Conservation (phyloP, 305 asterid genomes). For the Plantago coronopus region DNA sequence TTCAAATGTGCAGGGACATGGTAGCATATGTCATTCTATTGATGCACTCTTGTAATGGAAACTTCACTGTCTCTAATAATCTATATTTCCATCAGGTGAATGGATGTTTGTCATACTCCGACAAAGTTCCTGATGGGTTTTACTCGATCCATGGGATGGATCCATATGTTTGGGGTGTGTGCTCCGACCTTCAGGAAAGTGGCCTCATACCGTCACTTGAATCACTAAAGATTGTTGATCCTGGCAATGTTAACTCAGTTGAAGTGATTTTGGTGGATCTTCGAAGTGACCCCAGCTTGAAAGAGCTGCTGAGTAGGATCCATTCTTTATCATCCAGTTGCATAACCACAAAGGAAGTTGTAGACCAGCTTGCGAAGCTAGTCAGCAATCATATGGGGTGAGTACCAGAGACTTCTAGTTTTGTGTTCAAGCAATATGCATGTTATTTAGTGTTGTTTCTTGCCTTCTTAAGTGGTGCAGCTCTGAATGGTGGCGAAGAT, state of each 20-base stretch:
- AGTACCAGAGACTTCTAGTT: slow-evolving; percentile 33
- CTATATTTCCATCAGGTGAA: slow-evolving; percentile 58
- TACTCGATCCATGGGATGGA: slow-evolving; percentile 89
- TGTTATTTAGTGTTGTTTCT: slow-evolving; percentile 32
- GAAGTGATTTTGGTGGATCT: slow-evolving; percentile 82
- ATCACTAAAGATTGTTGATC: slow-evolving; percentile 66
- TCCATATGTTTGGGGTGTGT: slow-evolving; percentile 90
- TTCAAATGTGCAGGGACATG: background rate
- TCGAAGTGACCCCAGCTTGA: slow-evolving; percentile 72
- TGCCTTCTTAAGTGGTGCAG: slow-evolving; percentile 54
- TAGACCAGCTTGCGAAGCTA: slow-evolving; percentile 89
- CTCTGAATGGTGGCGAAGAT: slow-evolving; percentile 59
- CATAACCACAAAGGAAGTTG: slow-evolving; percentile 65
- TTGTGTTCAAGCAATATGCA: slow-evolving; percentile 14
- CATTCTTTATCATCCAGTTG: slow-evolving; percentile 57
- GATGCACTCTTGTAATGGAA: slow-evolving; percentile 15
- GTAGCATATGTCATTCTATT: slow-evolving; percentile 5
- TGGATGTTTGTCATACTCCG: slow-evolving; percentile 86
- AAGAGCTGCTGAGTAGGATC: slow-evolving; percentile 72
- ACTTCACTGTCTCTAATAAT: slow-evolving; percentile 6
- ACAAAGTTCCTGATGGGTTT: slow-evolving; percentile 82
- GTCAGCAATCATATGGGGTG: slow-evolving; percentile 94
- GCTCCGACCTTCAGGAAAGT: slow-evolving; percentile 81
- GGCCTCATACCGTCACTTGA: slow-evolving; percentile 89
- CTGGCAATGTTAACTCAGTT: slow-evolving; percentile 46